A percentile compares a stretch with the other conserved stretches of the same genome.
Evolutionary conservation across 441 rosid species (phyloP).

Genomic region (Syzygium syzygioides): DNA sequence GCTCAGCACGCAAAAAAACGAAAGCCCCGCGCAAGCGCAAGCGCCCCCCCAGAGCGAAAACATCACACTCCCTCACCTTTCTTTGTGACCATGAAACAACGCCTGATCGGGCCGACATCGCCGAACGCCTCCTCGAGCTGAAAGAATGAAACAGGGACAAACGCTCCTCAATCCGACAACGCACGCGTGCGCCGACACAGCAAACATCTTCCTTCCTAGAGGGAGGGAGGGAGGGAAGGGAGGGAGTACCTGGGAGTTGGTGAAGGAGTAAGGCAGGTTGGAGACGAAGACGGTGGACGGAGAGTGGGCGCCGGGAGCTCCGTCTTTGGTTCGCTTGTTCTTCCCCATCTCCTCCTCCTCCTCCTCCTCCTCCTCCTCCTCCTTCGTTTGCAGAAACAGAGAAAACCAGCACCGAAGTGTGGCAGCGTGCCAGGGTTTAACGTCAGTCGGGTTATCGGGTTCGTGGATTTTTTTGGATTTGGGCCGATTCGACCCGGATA

Average conservation of each 20-base stretch:
- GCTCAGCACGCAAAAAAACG: not conserved
- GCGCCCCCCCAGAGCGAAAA: not conserved
- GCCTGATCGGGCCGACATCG: constrained; percentile 90
- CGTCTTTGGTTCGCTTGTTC: constrained; percentile 33
- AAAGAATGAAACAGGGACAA: not conserved
- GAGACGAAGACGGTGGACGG: constrained; percentile 70
- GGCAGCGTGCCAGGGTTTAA: not conserved
- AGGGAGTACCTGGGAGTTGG: constrained; percentile 60
- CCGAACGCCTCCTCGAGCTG: constrained; percentile 87
- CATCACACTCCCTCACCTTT: constrained; percentile 40
- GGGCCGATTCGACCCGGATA: not conserved
- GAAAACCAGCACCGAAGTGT: too few species aligned
- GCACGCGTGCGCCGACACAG: not conserved
- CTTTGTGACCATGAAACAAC: constrained; percentile 76
- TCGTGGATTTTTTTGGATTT: not conserved
- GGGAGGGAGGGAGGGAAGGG: not conserved
- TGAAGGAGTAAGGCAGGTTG: constrained; percentile 80
- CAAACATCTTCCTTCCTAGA: not conserved
- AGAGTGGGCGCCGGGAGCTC: constrained; percentile 36
- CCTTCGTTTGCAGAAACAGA: not conserved
- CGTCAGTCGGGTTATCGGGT: not conserved
- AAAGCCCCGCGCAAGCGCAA: not conserved
- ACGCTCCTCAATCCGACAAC: not conserved
- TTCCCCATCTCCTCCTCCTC: constrained; percentile 34
- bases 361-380: constrained; percentile 17